Base-by-base conservation (phyloP, 2,329 filamentous ascomycete genomes). In the Metarhizium brunneum region DNA sequence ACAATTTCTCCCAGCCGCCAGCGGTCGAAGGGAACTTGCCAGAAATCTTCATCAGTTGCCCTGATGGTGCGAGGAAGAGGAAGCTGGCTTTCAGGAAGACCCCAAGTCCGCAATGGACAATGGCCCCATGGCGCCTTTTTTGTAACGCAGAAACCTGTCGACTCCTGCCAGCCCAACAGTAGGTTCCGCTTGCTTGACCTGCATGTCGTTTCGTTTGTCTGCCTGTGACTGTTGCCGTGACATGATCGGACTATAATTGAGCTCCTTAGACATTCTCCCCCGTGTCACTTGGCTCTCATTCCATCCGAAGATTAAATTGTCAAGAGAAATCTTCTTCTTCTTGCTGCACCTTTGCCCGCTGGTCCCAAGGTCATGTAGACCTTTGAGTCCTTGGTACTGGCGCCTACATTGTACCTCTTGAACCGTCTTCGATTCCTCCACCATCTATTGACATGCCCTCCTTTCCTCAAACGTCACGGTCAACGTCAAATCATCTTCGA, bases 171-270 rank as follows among this genome's bases (percentile, higher is more conserved):
- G 25, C 3, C 3, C 25, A 25, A 25, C 25, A 25, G 25, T 25
- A 25, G 25, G 25, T 25, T 25, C 25, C 25, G 25, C 25, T 25
- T 25, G 25, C 25, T 25, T 25, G 25, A 25, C 25, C 25, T 25
- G 25, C 25, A 4, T 25, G 25, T 25, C 25, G 25, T 25, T 25
- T 25, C 25, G 25, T 25, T 25, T 25, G 25, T 25, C 25, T 25
- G 25, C 3, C 25, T 3, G 25, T 25, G 25, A 25, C 4, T 25
- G 4, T 25, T 3, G 83, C 74, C 32, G 32, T 11, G 32, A 35
- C 32, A 8, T 11, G 6, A 40, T 64, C 68, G 67, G 66, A 66
- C 66, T 65, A 67, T 66, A 70, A 71, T 73, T 73, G 68, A 68
- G 70, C 66, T 68, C 65, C 65, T 70, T 71, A 60, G 66, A 64